Base-by-base conservation (phyloP, 192 early-diverging fungal genomes). In the Backusella sp. region DNA sequence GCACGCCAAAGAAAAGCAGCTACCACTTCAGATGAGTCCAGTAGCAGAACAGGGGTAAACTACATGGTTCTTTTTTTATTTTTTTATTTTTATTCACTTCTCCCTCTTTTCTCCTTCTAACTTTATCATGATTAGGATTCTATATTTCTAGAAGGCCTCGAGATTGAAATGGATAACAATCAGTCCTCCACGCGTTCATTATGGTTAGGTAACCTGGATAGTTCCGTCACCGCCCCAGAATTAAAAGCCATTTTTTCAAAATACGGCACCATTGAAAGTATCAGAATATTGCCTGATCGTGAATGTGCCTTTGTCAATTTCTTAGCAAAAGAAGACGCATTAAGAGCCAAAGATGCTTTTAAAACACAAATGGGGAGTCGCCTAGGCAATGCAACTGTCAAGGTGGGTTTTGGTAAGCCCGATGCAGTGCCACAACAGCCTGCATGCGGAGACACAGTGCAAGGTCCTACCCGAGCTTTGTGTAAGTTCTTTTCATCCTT, bases 301-400 rank as follows among this genome's bases (percentile, higher is more conserved):
- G 96, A 99, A 77, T 97, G 96, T 76, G 97, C 95, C 17, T 98
- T 98, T 82, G 90, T 99, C 69, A 98, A 97, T 76, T 98, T 93
- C 81, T 74, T 85, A 30, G 84, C 89, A 1, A 85, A 95, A 19
- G 98, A 97, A 68, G 95, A 97, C 70, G 97, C 97, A 7, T 75
- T 96, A 49, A 73, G 84, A 30, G 98, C 97, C 5, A 88, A 90
- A 72, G 92, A 94, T 37, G 90, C 89, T 72, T 92, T 98, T 89
- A 88, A 93, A 52, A 84, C 86, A 8, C 73, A 80, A 49, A 75
- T 80, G 52, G 92, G 91, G 2, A 89, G 92, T 14, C 86, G 93
- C 3, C 90, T 98, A 56, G 96, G 94, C 56, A 30, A 66, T 42
- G 88, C 28, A 44, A 49, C 41, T 28, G 90, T 96, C 73, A 86